phyloP scores from a whole-genome alignment of 768 basidiomycete genomes.

The Mrakia hoshinonis region DNA sequence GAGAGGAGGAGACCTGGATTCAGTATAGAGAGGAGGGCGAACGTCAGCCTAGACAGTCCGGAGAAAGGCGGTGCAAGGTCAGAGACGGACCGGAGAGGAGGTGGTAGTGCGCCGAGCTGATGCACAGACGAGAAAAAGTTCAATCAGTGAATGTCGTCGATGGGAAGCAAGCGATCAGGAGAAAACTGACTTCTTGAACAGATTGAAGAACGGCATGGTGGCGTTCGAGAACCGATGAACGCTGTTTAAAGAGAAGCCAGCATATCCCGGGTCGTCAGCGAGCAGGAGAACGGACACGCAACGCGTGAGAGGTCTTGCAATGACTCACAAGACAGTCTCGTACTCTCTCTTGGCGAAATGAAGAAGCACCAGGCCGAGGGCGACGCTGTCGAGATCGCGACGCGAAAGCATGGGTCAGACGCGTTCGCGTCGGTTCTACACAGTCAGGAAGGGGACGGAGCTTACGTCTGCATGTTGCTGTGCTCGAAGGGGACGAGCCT shows the following conservation, averaged over 20 bases:
- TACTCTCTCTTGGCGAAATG: conserved; percentile 89
- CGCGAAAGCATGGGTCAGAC: neutral
- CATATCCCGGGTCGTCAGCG: conserved; percentile 8
- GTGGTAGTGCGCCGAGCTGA: conserved; percentile 83
- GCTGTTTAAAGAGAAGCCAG: conserved; percentile 41
- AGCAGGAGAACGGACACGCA: no score
- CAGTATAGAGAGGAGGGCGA: neutral
- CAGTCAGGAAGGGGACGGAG: neutral
- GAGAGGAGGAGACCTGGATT: conserved; percentile 65
- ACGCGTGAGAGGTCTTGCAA: no score
- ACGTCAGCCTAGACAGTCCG: neutral
- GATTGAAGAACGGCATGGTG: conserved; percentile 77
- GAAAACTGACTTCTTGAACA: conserved; percentile 73
- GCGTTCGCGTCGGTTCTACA: neutral
- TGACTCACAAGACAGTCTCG: conserved; percentile 74
- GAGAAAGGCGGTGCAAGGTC: conserved; percentile 25
- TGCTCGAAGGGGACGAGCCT: conserved; percentile 52
- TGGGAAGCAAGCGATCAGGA: neutral
- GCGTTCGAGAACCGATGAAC: conserved; percentile 92
- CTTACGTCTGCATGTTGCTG: conserved; percentile 65
- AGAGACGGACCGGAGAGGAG: conserved; percentile 66
- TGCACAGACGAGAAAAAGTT: neutral
- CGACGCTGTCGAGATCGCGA: conserved; percentile 30
- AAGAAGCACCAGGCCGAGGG: conserved; percentile 58
- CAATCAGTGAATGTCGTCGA: neutral